These are phyloP conservation scores for Ambrosia artemisiifolia DNA, from an alignment of 129 eudicot genomes.

Conservation along the genomic window DNA sequence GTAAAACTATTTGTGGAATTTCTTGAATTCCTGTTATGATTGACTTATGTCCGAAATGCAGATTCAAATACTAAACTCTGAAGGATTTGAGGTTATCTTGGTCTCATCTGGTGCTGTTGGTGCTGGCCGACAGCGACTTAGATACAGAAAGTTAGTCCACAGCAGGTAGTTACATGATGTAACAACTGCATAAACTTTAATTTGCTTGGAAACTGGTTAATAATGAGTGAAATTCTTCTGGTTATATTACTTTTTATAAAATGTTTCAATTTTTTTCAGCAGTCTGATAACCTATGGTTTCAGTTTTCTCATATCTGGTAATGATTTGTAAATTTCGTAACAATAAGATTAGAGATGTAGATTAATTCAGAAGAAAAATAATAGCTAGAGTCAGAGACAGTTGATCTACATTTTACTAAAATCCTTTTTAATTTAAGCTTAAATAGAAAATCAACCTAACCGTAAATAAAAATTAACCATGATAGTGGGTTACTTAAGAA, in stretches of 20 bases:
- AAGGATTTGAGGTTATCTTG: conserved; percentile 91
- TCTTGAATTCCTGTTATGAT: conserved; percentile 7
- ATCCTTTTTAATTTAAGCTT: neutral
- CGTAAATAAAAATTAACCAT: neutral
- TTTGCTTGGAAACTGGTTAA: conserved; percentile 13
- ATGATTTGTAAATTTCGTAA: neutral
- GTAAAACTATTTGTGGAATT: neutral
- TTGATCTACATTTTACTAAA: neutral
- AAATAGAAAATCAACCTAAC: neutral
- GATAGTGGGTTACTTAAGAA: neutral
- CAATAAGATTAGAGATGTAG: neutral
- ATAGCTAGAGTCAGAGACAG: neutral
- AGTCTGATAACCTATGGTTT: neutral
- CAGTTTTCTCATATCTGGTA: neutral
- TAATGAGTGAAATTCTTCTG: neutral
- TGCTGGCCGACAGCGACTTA: conserved; percentile 86
- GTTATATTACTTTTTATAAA: neutral
- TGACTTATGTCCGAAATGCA: conserved; percentile 39
- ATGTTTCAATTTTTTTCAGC: neutral
- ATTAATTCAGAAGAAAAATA: neutral
- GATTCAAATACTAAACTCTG: conserved; percentile 65
- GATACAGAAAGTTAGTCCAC: conserved; percentile 70
- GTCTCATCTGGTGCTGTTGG: conserved; percentile 98
- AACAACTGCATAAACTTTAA: neutral
- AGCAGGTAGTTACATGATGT: conserved; percentile 59